Conservation (phyloP, 2,329 filamentous ascomycete genomes). For the Fusarium sublunatum region DNA sequence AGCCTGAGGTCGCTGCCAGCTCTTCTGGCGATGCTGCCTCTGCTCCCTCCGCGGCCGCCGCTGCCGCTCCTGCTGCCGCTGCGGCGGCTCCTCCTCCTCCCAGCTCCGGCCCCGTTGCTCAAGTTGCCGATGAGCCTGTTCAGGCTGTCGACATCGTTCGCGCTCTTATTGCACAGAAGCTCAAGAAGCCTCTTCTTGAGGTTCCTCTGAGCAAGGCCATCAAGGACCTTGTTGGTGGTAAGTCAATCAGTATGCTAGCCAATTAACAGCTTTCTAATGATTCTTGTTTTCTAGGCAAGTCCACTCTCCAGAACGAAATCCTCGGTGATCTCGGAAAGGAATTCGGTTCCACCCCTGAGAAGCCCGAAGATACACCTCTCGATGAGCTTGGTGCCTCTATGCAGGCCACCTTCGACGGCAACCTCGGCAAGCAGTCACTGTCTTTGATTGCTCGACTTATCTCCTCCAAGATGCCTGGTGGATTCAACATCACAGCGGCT, state of each 20-base stretch:
- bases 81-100: constrained; percentile 70
- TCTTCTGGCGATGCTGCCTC: constrained; percentile 61
- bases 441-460: constrained; percentile 94
- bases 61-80: constrained; percentile 65
- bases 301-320: constrained; percentile 98
- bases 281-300: constrained; percentile 76
- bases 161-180: constrained; percentile 91
- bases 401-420: constrained; percentile 98
- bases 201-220: constrained; percentile 96
- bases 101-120: constrained; percentile 85
- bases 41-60: constrained; percentile 64
- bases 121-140: constrained; percentile 87
- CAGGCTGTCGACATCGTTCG: constrained; percentile 90
- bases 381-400: constrained; percentile 95
- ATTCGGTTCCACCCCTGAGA: constrained; percentile 97
- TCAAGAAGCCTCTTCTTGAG: constrained; percentile 92
- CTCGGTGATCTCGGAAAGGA: constrained; percentile 97
- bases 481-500: constrained; percentile 97
- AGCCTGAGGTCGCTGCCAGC: constrained; percentile 72
- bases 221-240: constrained; percentile 97
- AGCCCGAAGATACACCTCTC: constrained; percentile 95
- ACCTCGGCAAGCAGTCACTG: constrained; percentile 95
- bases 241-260: constrained; percentile 51
- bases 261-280: constrained; percentile 22
- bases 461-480: constrained; percentile 99